Evolutionary conservation across 495 filamentous ascomycete species (phyloP).

Genomic region (Amniculicola lignicola): DNA sequence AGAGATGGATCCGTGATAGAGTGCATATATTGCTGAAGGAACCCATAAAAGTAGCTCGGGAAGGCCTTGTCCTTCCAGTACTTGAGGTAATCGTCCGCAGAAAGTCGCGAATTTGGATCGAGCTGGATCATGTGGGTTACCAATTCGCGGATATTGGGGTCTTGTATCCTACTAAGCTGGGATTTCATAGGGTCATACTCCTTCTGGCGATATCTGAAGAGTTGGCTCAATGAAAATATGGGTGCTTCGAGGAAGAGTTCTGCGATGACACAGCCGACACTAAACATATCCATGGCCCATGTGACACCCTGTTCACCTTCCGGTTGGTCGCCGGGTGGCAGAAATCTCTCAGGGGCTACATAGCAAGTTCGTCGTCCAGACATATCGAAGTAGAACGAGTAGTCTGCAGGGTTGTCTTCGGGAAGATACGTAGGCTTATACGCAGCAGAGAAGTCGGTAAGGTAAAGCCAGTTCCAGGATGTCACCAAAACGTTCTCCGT

Average conservation of each 20-base stretch:
- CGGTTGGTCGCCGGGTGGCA: conserved; percentile 58
- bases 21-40: conserved; percentile 95
- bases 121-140: conserved; percentile 93
- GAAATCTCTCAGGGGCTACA: conserved; percentile 88
- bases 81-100: conserved; percentile 90
- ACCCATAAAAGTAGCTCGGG: conserved; percentile 93
- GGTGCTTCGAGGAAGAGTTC: conserved; percentile 95
- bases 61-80: conserved; percentile 91
- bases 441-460: conserved; percentile 90
- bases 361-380: conserved; percentile 94
- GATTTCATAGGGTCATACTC: conserved; percentile 85
- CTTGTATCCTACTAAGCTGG: conserved; percentile 80
- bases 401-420: conserved; percentile 95
- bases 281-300: conserved; percentile 99
- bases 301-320: conserved; percentile 63
- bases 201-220: conserved; percentile 87
- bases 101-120: conserved; percentile 85
- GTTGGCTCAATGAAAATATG: conserved; percentile 87
- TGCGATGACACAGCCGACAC: conserved; percentile 93
- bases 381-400: conserved; percentile 95
- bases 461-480: conserved; percentile 99
- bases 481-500: conserved; percentile 95
- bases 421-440: conserved; percentile 95
- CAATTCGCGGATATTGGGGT: conserved; percentile 80
- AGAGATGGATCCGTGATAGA: conserved; percentile 91